Base-by-base conservation (phyloP, 768 basidiomycete genomes). In the Phaeotremella fagi region DNA sequence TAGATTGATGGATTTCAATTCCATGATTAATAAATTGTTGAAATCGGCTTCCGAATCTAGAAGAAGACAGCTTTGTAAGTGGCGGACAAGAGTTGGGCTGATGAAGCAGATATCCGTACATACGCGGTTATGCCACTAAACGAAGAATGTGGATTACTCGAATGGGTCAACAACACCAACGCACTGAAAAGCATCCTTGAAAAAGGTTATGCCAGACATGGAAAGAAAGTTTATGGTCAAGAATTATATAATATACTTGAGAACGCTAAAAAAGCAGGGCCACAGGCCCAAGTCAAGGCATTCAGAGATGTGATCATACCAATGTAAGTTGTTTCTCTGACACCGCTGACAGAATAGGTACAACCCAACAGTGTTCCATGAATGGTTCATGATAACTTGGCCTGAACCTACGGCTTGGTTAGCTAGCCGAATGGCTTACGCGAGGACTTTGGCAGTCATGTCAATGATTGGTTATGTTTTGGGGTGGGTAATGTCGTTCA, bases 81-180 rank as follows among this genome's bases (percentile, higher is more conserved):
- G 12, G 12, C 12, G 7, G 18, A n/a, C 26, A 15, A 29, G 25
- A 18, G 22, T 29, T 24, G 44, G 23, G 42, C 61, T 61, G 48
- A 52, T 51, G 12, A 14, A 12, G 3, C 55, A 92, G 94, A 86
- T 70, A 90, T 99, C 53, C 84, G 94, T 23, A 98, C 95, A 2
- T 99, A 98, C 67, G 88, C 90, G n/a, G 90, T 98, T n/a, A 86
- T 95, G 24, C 89, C 92, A 4, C 79, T 99, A 57, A 97, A 95
- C 68, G 94, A 98, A 62, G 90, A 94, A 60, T 97, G 92, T 66
- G 95, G 95, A 0, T 83, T 98, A 45, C 90, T 98, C 51, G 90
- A 99, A 82, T 99, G 95, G 95, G 95, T 99, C 2, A 88, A 86
- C 0, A 87, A 98, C 70, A 95, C 92, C 1, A 79, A 83, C 24